Evolutionary conservation across 345 rosid genomes (phyloP).

Genomic region (Brassica rapa): DNA sequence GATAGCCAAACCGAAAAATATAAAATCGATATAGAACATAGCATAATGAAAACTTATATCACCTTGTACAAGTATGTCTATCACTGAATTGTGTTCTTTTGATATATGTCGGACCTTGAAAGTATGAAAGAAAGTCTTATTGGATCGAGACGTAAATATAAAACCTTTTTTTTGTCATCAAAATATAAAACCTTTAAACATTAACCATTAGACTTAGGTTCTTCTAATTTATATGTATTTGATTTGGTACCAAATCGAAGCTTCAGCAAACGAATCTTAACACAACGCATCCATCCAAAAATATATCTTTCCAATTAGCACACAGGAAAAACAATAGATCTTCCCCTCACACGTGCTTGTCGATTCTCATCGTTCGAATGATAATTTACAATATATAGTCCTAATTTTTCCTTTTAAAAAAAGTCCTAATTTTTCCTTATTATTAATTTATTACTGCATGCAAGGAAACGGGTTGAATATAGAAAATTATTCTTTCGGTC

Average conservation of each 20-base stretch:
- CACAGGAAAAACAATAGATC: neutral
- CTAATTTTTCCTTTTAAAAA: neutral
- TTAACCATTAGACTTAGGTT: no score
- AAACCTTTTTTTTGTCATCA: no score
- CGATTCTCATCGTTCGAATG: neutral
- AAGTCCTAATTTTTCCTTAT: neutral
- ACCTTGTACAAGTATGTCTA: no score
- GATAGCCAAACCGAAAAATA: no score
- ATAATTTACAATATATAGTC: neutral
- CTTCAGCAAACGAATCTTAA: neutral
- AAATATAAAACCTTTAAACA: no score
- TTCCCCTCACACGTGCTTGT: neutral
- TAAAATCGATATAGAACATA: no score
- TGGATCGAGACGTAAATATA: no score
- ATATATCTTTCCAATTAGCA: neutral
- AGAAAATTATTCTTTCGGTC: neutral
- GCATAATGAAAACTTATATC: no score
- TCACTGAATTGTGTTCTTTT: no score
- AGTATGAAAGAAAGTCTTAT: no score
- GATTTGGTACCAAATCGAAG: neutral
- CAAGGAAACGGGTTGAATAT: conserved; percentile 15
- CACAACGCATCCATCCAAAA: neutral
- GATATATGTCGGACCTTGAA: no score
- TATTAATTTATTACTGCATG: neutral
- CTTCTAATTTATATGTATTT: no score